A percentile compares a stretch with the other conserved stretches of the same genome.
Conservation (phyloP, 202 grass and related monocot species). For the Zizania palustris region DNA sequence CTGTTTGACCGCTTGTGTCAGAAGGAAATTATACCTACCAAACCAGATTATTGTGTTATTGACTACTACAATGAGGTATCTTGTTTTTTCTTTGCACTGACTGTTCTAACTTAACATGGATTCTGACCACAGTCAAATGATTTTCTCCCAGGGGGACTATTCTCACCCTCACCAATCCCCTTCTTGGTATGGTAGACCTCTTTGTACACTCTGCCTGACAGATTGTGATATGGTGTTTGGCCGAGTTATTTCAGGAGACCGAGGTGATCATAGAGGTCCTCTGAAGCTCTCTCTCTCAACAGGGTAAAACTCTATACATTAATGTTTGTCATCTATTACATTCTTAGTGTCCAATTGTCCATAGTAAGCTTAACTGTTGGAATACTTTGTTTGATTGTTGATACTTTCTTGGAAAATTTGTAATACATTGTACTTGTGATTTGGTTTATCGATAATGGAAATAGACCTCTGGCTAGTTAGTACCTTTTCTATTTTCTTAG, state of each 20-base stretch:
- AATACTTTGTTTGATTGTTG: conserved; percentile 3
- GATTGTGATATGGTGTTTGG: conserved; percentile 97
- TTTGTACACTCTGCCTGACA: conserved; percentile 87
- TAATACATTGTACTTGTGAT: conserved; percentile 24
- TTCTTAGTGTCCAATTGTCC: neutral
- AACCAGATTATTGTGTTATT: conserved; percentile 93
- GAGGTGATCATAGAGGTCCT: conserved; percentile 72
- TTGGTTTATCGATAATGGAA: neutral
- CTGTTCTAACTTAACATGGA: conserved; percentile 20
- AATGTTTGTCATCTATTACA: conserved; percentile 18
- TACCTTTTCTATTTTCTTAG: neutral
- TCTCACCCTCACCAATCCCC: conserved; percentile 70
- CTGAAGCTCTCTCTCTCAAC: conserved; percentile 68
- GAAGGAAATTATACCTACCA: conserved; percentile 62
- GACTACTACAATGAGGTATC: conserved; percentile 90
- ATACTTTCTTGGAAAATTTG: neutral
- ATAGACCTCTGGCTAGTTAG: neutral
- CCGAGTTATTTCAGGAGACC: conserved; percentile 61
- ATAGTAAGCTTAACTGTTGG: conserved; percentile 13
- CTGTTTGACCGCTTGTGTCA: conserved; percentile 70
- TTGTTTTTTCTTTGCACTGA: conserved; percentile 10
- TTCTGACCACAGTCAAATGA: neutral
- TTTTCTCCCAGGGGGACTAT: conserved; percentile 62
- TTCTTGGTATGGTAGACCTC: conserved; percentile 77
- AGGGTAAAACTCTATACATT: conserved; percentile 60